These are phyloP conservation scores for Takakia lepidozioides DNA, from an alignment of 225 moss, liverwort and hornwort species.

Conservation along the genomic window DNA sequence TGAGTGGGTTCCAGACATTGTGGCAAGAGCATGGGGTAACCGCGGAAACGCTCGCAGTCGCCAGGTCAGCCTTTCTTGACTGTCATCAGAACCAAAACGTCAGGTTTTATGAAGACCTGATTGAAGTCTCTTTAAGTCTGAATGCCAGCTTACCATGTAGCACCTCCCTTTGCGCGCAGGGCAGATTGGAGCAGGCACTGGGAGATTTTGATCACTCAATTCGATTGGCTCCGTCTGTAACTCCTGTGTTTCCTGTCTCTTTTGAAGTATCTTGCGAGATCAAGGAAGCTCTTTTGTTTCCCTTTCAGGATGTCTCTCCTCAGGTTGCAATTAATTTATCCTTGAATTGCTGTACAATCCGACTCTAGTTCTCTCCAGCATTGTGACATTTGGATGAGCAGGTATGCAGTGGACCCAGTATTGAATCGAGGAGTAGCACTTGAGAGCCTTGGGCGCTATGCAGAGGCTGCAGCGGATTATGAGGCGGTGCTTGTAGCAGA, in stretches of 20 bases:
- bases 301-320: too few species aligned
- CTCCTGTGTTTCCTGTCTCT: neutral
- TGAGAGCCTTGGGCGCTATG: slow-evolving; percentile 80
- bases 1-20: slow-evolving; percentile 90
- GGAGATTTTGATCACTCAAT: slow-evolving; percentile 86
- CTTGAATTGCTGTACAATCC: too few species aligned
- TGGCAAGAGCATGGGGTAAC: slow-evolving; percentile 92
- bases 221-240: slow-evolving; percentile 73
- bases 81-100: too few species aligned
- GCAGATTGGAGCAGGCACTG: slow-evolving; percentile 81
- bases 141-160: too few species aligned
- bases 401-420: slow-evolving; percentile 94
- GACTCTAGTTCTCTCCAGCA: too few species aligned
- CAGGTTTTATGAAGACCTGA: too few species aligned
- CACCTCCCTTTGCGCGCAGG: slow-evolving; percentile 29
- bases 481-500: slow-evolving; percentile 83
- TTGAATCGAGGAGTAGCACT: slow-evolving; percentile 88
- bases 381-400: slow-evolving; percentile 21
- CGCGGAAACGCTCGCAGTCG: slow-evolving; percentile 94
- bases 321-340: too few species aligned
- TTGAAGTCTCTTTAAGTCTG: too few species aligned
- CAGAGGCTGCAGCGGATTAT: slow-evolving; percentile 88
- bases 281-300: neutral
- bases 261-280: neutral
- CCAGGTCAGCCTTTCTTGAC: too few species aligned